phyloP scores from a whole-genome alignment of 2,329 filamentous ascomycete species.

The Knufia fluminis region DNA sequence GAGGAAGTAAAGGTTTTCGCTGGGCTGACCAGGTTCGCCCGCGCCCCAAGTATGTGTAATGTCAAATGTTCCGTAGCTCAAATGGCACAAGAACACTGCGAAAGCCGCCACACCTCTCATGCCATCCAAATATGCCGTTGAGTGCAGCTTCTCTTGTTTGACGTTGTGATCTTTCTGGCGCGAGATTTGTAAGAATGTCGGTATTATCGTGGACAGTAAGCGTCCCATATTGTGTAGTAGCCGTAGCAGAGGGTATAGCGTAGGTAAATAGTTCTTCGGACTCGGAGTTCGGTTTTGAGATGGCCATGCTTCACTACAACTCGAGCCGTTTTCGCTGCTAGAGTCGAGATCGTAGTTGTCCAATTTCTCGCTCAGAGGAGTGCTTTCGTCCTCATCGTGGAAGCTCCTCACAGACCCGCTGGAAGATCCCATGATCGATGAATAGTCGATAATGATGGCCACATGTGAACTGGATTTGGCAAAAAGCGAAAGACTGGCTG shows the following conservation, averaged over 20 bases:
- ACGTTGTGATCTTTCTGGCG: neutral
- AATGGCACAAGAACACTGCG: slow-evolving; percentile 19
- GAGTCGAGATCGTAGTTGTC: slow-evolving; percentile 5
- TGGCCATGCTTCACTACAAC: slow-evolving; percentile 6
- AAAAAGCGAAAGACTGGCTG: neutral
- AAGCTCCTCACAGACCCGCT: slow-evolving; percentile 8
- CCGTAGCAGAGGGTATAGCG: neutral
- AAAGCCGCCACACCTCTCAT: slow-evolving; percentile 24
- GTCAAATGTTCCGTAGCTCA: slow-evolving; percentile 20
- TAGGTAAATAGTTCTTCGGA: neutral
- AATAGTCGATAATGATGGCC: slow-evolving; percentile 8
- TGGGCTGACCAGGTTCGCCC: slow-evolving; percentile 1
- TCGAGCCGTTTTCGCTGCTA: neutral
- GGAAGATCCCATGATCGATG: slow-evolving; percentile 6
- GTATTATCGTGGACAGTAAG: neutral
- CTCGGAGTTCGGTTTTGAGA: neutral
- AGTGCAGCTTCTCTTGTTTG: slow-evolving; percentile 11
- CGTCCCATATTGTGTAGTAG: neutral
- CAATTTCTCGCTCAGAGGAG: slow-evolving; percentile 5
- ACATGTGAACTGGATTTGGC: neutral
- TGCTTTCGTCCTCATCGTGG: slow-evolving; percentile 3
- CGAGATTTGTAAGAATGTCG: slow-evolving; percentile 5
- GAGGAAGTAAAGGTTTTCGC: slow-evolving; percentile 11
- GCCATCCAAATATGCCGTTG: slow-evolving; percentile 24
- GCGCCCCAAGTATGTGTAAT: slow-evolving; percentile 18